Evolutionary conservation across 169 alveolate species (phyloP), one percentile per base, ranked within the genome.

Genomic region (Besnoitia besnoiti): DNA sequence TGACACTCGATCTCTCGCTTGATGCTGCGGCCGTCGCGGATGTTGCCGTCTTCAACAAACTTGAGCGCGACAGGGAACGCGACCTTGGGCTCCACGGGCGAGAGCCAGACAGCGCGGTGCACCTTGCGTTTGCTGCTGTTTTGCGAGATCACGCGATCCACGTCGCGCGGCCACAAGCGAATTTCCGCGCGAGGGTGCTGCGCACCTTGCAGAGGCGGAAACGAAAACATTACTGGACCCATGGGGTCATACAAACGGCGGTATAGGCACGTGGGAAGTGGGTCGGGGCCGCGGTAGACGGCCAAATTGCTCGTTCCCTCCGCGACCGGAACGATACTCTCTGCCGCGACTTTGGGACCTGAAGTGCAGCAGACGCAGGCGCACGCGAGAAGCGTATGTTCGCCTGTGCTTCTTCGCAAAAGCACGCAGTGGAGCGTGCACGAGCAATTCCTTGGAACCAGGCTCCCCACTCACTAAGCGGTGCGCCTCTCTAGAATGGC

Each of bases 1-100:
- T 96, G 98, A 90, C 98, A 96, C 77, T 97, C 98, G 50, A 96
- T 96, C 90, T 96, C 98, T 30, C 98, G 94, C 95, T 96, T 96
- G 40, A 96, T 96, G 92, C 98, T 96, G 49, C 98, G 92, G 44
- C 98, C 98, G 90, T 96, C 98, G 2, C 98, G 95, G 40, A 94
- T 77, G 92, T 96, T 96, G 73, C 95, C 93, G 93, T 96, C 98
- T 88, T 96, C 98, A 51, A 96, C 98, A 87, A 96, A 96, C 79
- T 96, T 96, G 40, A 96, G 91, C 27, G 98, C 98, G 84, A 95
- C 98, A 39, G 97, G 97, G 85, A 95, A 95, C 4, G 97, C 96
- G 37, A 92, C 76, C 85, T 93, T 94, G 55, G 95, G 92, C 89
- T 79, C 89, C 67, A 62, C 87, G 55, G 97, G 91, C 0, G 96